Base-by-base conservation (phyloP, 192 early-diverging fungal species). In the Umbelopsis vinacea region DNA sequence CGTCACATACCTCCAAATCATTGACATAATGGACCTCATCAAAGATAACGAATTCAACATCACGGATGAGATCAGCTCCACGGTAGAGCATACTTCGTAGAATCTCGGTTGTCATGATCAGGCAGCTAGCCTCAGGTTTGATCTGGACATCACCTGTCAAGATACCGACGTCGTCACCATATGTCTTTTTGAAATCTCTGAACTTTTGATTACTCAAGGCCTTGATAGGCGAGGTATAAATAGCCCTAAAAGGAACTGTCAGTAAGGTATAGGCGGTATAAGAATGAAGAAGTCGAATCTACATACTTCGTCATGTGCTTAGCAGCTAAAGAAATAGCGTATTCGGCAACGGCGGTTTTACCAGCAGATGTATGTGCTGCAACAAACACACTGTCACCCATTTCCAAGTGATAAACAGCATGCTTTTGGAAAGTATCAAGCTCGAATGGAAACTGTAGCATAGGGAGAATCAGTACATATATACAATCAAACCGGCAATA, bases 101-200 rank as follows among this genome's bases (percentile, higher is more conserved):
- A 87, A 99, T 97, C 77, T 99, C 97, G 8, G 97, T 99, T 6
- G 97, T 99, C 96, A 99, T 98, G 68, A 99, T 92, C 52, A 99
- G 85, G 75, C 97, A 99, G 19, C 91, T 88, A n/a, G 96, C 96
- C 82, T 97, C 96, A 0, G 96, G 95, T 26, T 88, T 87, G 73
- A 99, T 98, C 82, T 99, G 96, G 17, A 98, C 91, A 82, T 99
- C 97, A 40, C 97, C 97, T 0, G 97, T 99, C 14, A 99, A 81
- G 66, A 99, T 99, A 22, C 97, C 97, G 8, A 99, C 95, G 68
- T 96, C 95, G 54, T 90, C 90, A 63, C 91, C 90, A 84, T 95
- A 97, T 0, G 91, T 91, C 15, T 86, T 76, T 66, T 89, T 87
- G 80, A 99, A 99, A 79, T 99, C 97, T 55, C 94, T 87, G 76